Percentiles rank a stretch among this genome's conserved stretches.
phyloP scores from a whole-genome alignment of 306 rosid genomes.

The Begonia loranthoides region DNA sequence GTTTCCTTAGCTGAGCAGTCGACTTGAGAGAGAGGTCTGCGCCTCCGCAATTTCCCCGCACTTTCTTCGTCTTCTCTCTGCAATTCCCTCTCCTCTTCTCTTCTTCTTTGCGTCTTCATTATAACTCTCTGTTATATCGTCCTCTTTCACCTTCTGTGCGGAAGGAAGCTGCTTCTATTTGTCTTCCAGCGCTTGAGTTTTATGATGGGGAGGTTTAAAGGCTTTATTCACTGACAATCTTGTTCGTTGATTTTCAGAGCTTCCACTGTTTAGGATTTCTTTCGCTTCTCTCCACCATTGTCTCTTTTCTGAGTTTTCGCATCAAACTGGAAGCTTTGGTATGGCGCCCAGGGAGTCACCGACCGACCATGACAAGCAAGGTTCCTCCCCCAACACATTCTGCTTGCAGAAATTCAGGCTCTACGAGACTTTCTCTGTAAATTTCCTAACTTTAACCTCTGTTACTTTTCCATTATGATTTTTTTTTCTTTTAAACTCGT shows the following conservation, averaged over 20 bases:
- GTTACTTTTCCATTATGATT: no score
- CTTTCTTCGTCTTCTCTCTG: no score
- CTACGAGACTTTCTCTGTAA: conserved; percentile 87
- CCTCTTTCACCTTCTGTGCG: no score
- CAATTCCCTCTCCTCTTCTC: no score
- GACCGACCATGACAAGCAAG: conserved; percentile 1
- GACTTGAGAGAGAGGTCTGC: no score
- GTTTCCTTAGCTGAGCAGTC: no score
- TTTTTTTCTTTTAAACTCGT: no score
- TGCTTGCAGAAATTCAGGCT: conserved; percentile 89
- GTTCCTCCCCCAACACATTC: conserved; percentile 22
- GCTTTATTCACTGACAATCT: background rate
- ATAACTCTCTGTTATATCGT: no score
- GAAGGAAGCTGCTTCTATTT: no score
- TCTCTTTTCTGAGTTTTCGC: conserved; percentile 2
- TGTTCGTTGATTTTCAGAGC: background rate
- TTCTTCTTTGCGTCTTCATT: no score
- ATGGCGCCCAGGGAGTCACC: conserved; percentile 9
- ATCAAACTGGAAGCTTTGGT: conserved; percentile 18
- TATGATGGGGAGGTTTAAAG: conserved; percentile 6
- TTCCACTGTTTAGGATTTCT: background rate
- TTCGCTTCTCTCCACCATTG: background rate
- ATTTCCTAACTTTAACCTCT: background rate
- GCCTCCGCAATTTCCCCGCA: no score
- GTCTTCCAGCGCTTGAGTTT: no score